A percentile compares a stretch with the other conserved stretches of the same genome.
Evolutionary conservation across 441 rosid genomes (phyloP).

Genomic region (Hura crepitans): DNA sequence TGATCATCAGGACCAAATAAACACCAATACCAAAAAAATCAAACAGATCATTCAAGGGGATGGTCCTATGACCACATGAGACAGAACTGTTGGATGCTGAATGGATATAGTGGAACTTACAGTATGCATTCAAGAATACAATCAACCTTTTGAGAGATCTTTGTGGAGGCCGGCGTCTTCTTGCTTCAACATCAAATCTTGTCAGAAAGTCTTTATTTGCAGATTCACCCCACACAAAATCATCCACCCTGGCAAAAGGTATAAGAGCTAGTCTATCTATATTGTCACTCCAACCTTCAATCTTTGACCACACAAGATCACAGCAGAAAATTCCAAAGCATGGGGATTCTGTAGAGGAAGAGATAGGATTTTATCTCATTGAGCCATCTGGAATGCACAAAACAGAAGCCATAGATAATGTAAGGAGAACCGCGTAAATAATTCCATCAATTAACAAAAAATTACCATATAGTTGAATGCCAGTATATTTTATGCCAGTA

Average conservation of each 20-base stretch:
- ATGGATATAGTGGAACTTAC: constrained; percentile 40
- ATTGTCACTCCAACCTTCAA: constrained; percentile 89
- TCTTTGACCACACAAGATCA: constrained; percentile 83
- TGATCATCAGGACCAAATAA: constrained; percentile 95
- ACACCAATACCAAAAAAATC: constrained; percentile 82
- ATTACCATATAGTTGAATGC: not conserved
- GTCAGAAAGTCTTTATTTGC: constrained; percentile 76
- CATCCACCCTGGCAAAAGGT: constrained; percentile 83
- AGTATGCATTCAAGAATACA: constrained; percentile 85
- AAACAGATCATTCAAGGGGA: constrained; percentile 15
- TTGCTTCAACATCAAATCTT: constrained; percentile 86
- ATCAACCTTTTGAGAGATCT: constrained; percentile 70
- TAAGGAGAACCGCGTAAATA: not conserved
- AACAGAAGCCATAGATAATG: constrained; percentile 3
- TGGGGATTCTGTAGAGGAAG: constrained; percentile 85
- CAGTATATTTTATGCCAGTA: not conserved
- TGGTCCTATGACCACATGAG: not conserved
- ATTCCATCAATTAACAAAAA: not conserved
- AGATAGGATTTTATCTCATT: constrained; percentile 90
- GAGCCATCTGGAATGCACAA: constrained; percentile 59
- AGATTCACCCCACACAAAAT: constrained; percentile 87
- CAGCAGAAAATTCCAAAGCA: constrained; percentile 66
- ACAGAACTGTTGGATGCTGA: constrained; percentile 11
- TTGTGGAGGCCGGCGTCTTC: constrained; percentile 55
- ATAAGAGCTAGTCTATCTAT: constrained; percentile 84